Conservation (phyloP, 2,329 filamentous ascomycete species). For the Coniochaeta pulveracea region DNA sequence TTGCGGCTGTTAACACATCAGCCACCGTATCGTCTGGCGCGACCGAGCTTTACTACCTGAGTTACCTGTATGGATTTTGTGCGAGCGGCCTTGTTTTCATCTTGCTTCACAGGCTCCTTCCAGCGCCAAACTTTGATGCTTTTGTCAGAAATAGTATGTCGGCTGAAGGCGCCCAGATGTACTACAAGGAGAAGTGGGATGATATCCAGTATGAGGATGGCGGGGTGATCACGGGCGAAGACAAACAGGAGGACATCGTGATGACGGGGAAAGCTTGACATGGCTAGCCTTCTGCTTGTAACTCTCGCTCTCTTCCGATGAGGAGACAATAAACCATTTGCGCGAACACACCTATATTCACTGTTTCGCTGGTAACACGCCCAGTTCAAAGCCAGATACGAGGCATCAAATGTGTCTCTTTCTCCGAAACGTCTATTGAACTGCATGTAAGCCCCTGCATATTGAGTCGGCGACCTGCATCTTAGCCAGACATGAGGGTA, state of each 20-base stretch:
- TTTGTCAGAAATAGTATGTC: conserved; percentile 16
- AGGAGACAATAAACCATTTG: too few relatives aligned
- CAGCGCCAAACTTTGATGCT: conserved; percentile 13
- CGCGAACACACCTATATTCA: too few relatives aligned
- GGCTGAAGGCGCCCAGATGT: conserved; percentile 16
- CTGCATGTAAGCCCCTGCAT: too few relatives aligned
- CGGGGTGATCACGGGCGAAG: neutral
- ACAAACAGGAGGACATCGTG: neutral
- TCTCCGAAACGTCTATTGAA: too few relatives aligned
- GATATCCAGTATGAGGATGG: conserved; percentile 4
- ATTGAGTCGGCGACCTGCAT: too few relatives aligned
- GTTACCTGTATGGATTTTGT: conserved; percentile 25
- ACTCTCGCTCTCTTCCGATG: too few relatives aligned
- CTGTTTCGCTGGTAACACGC: too few relatives aligned
- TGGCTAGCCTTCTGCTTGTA: too few relatives aligned
- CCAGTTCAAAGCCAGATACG: too few relatives aligned
- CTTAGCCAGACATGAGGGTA: too few relatives aligned
- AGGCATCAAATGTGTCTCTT: too few relatives aligned
- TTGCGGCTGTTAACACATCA: conserved; percentile 23
- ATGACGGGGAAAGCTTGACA: neutral
- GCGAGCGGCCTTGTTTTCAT: conserved; percentile 20
- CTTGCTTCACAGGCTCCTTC: conserved; percentile 19
- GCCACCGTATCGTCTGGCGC: conserved; percentile 22
- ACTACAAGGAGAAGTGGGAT: conserved; percentile 21
- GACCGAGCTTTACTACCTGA: conserved; percentile 25